Evolutionary conservation across 345 rosid species (phyloP).

Genomic region (Barbarea vulgaris): DNA sequence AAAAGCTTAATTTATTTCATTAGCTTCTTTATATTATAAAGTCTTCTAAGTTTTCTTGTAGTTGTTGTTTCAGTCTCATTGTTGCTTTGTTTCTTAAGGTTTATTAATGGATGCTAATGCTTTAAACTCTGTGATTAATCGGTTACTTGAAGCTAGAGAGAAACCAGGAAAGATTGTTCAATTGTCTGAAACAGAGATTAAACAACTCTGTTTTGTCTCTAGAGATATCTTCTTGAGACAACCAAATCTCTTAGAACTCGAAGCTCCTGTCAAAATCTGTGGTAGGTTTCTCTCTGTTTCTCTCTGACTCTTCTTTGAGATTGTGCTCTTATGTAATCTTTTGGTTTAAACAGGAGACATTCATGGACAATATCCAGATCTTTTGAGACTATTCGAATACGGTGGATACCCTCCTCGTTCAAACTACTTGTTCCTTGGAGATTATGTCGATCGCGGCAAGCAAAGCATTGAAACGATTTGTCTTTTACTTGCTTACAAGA

Average conservation of each 20-base stretch:
- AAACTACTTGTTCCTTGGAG: constrained; percentile 89
- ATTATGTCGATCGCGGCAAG: constrained; percentile 88
- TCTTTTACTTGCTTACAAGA: constrained; percentile 83
- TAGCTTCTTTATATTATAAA: background rate
- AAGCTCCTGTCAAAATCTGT: constrained; percentile 82
- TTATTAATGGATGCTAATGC: constrained; percentile 51
- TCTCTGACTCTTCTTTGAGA: constrained; percentile 4
- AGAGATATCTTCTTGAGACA: constrained; percentile 69
- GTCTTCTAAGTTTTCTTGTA: background rate
- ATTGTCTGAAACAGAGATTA: constrained; percentile 71
- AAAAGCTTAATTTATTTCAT: background rate
- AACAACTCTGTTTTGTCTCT: constrained; percentile 68
- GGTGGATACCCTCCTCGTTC: constrained; percentile 82
- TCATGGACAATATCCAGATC: constrained; percentile 93
- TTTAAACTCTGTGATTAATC: constrained; percentile 63
- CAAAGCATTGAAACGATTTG: constrained; percentile 93
- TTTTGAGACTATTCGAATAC: constrained; percentile 80
- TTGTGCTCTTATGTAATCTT: constrained; percentile 23
- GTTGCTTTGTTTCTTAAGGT: constrained; percentile 19
- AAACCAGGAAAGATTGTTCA: constrained; percentile 74
- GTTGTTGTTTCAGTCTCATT: background rate
- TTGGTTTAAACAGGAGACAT: constrained; percentile 62
- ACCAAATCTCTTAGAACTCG: constrained; percentile 77
- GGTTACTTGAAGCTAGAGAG: constrained; percentile 67
- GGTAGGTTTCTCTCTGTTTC: constrained; percentile 46